Evolutionary conservation across 2,329 filamentous ascomycete genomes (phyloP).

Genomic region (Scleromitrula shiraiana): DNA sequence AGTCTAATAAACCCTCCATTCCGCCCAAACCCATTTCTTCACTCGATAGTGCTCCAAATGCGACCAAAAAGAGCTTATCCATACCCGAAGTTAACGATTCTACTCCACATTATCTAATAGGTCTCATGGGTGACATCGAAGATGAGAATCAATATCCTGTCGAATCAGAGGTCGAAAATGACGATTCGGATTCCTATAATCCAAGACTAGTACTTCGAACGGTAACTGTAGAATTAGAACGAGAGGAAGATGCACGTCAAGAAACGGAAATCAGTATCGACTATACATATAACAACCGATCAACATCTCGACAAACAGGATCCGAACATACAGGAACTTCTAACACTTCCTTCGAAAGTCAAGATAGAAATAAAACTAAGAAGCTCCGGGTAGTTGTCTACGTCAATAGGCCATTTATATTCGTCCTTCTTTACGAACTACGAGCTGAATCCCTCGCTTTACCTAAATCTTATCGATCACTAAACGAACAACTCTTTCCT

Average conservation of each 20-base stretch:
- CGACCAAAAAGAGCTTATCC: not conserved
- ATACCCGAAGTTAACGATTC: conserved; percentile 14
- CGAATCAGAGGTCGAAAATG: conserved; percentile 5
- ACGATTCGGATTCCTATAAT: conserved; percentile 30
- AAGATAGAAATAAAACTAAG: conserved; percentile 45
- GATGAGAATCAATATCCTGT: conserved; percentile 28
- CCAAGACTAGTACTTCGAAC: conserved; percentile 56
- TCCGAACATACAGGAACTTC: conserved; percentile 23
- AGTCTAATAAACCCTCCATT: not conserved
- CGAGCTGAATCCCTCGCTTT: conserved; percentile 50
- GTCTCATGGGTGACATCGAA: conserved; percentile 57
- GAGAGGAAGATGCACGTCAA: conserved; percentile 32
- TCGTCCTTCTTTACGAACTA: conserved; percentile 62
- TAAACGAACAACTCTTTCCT: conserved; percentile 53
- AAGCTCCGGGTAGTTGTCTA: conserved; percentile 65
- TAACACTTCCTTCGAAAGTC: conserved; percentile 33
- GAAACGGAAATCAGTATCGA: conserved; percentile 41
- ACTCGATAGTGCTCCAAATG: not conserved
- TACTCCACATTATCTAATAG: conserved; percentile 55
- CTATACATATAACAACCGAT: conserved; percentile 26
- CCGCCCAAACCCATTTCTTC: not conserved
- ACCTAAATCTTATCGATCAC: conserved; percentile 48
- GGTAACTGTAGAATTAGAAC: conserved; percentile 56
- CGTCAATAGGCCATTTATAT: conserved; percentile 67
- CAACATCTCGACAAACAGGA: conserved; percentile 9